Evolutionary conservation across 495 filamentous ascomycete genomes (phyloP), one percentile per base, ranked within the genome.

Genomic region (Poronia punctata): DNA sequence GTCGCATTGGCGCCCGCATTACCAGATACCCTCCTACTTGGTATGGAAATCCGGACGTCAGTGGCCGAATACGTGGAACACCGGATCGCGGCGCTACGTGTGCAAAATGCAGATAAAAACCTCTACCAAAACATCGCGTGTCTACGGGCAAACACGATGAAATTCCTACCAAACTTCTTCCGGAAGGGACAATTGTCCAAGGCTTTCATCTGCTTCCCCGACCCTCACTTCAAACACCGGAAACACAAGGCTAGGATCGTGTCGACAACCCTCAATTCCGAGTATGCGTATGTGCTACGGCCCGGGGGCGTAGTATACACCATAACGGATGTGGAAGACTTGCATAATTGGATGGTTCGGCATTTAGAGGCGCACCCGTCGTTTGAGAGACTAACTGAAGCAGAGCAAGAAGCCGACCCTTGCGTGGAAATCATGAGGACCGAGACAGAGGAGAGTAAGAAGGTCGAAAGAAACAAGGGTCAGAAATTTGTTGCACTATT

Each of bases 231-330:
- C 71, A 98, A 98, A 67, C 77, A 83, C 17, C 79, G 90, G 35
- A 98, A 98, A 66, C 93, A 95, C 65, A 98, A 97, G 63, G 87
- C 88, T 40, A 69, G 92, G 5, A 98, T 98, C 54, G 82, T 98
- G 16, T 87, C 84, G n/a, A 71, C 83, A 34, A 85, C 83, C 4
- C 67, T 98, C 41, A 86, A 84, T 52, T 83, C 86, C 0, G 92
- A 98, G 62, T 98, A 98, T 61, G 92, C 92, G 1, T 98, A 85
- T 56, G 83, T 84, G 7, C 51, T 98, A 46, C 68, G 71, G 34
- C 88, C 88, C 0, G 87, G 86, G 4, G 92, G 92, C 2, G 70
- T 88, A 28, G 69, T 93, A 27, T 98, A 96, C 53, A 96, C 90
- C 17, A 95, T 98, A 51, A 97, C 92, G 25, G 92, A 98, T 61